These are phyloP conservation scores for Clohesyomyces aquaticus DNA, from an alignment of 495 filamentous ascomycete genomes.

Conservation along the genomic window DNA sequence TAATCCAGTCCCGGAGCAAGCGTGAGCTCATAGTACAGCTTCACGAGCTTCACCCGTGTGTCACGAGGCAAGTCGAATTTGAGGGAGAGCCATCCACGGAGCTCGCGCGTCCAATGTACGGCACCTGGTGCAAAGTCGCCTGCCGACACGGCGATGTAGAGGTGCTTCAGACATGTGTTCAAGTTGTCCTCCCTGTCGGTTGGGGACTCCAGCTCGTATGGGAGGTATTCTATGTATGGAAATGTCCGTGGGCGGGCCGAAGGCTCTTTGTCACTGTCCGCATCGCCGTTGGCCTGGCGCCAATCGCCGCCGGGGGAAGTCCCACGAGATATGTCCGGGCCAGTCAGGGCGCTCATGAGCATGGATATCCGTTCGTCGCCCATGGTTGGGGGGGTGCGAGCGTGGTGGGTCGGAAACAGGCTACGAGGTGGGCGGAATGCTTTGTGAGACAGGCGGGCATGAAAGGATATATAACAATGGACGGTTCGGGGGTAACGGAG, in stretches of 20 bases:
- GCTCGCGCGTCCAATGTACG: constrained; percentile 95
- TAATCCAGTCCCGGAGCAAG: constrained; percentile 88
- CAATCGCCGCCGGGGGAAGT: constrained; percentile 70
- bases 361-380: constrained; percentile 44
- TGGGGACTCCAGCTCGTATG: constrained; percentile 82
- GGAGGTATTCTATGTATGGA: constrained; percentile 85
- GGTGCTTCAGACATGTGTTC: constrained; percentile 82
- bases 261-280: constrained; percentile 53
- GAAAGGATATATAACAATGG: constrained; percentile 20
- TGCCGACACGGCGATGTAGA: constrained; percentile 87
- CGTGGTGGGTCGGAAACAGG: not conserved
- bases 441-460: constrained; percentile 19
- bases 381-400: constrained; percentile 35
- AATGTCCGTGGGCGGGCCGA: constrained; percentile 88
- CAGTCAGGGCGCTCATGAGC: constrained; percentile 41
- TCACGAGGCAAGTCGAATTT: constrained; percentile 93
- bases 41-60: constrained; percentile 80
- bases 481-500: constrained; percentile 1
- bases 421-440: constrained; percentile 2
- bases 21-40: constrained; percentile 90
- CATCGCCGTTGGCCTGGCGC: constrained; percentile 54
- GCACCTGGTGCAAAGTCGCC: constrained; percentile 94
- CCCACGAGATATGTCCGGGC: constrained; percentile 61
- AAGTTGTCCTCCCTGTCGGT: constrained; percentile 71
- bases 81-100: constrained; percentile 89